phyloP scores from a whole-genome alignment of 495 filamentous ascomycete species.

The Lasiosphaeria hispida region DNA sequence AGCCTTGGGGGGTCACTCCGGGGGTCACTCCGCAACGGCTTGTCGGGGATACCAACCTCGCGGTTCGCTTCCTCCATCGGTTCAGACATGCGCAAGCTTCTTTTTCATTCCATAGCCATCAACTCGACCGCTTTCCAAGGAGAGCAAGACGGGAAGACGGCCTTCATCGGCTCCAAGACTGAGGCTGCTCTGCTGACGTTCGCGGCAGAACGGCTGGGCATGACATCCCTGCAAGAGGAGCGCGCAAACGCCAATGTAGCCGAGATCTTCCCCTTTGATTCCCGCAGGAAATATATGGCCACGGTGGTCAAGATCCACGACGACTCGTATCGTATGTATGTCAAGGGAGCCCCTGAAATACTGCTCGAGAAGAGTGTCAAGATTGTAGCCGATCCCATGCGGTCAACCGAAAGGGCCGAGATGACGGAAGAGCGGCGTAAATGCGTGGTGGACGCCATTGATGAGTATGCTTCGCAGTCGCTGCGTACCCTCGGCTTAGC shows the following conservation, averaged over 20 bases:
- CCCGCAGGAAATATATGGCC: conserved; percentile 70
- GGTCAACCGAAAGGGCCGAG: conserved; percentile 5
- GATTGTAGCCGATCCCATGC: conserved; percentile 52
- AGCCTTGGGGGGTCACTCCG: background rate
- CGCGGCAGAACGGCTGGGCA: conserved; percentile 61
- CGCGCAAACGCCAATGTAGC: conserved; percentile 56
- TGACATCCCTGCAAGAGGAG: conserved; percentile 56
- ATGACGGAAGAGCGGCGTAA: conserved; percentile 52
- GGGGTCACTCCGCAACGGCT: conserved; percentile 9
- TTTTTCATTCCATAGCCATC: conserved; percentile 64
- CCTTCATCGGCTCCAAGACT: conserved; percentile 72
- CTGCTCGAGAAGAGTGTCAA: conserved; percentile 58
- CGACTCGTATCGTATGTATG: conserved; percentile 58
- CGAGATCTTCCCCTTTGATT: conserved; percentile 69
- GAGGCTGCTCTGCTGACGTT: conserved; percentile 69
- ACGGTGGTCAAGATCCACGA: conserved; percentile 55
- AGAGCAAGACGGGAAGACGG: conserved; percentile 57
- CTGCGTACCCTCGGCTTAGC: conserved; percentile 73
- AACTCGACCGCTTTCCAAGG: conserved; percentile 77
- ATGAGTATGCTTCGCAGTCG: conserved; percentile 65
- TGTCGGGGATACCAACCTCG: conserved; percentile 40
- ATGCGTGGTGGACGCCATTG: conserved; percentile 56
- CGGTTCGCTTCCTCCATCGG: conserved; percentile 61
- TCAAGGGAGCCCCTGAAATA: conserved; percentile 73
- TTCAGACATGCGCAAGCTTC: conserved; percentile 50